Evolutionary conservation across 2,329 filamentous ascomycete species (phyloP).

Genomic region (Fonsecaea monophora): DNA sequence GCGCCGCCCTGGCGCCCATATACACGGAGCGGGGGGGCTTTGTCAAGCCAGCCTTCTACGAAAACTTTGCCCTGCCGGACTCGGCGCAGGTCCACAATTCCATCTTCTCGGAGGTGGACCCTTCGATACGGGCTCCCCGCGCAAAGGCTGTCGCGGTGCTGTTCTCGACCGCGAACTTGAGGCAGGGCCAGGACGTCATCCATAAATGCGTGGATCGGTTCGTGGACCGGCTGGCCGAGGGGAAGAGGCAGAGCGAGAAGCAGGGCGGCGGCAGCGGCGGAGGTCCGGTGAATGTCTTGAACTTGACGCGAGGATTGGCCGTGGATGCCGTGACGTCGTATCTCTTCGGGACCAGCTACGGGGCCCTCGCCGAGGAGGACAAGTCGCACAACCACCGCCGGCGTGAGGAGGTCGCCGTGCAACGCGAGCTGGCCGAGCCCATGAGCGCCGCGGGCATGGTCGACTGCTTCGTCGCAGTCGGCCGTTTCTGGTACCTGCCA

Average conservation of each 20-base stretch:
- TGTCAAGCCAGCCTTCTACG: slow-evolving; percentile 58
- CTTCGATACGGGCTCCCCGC: slow-evolving; percentile 50
- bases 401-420: slow-evolving; percentile 25
- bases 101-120: slow-evolving; percentile 55
- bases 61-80: slow-evolving; percentile 63
- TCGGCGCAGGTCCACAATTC: slow-evolving; percentile 53
- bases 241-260: slow-evolving; percentile 36
- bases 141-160: slow-evolving; percentile 59
- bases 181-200: slow-evolving; percentile 48
- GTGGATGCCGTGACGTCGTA: slow-evolving; percentile 63
- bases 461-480: slow-evolving; percentile 62
- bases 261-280: slow-evolving; percentile 25
- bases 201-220: slow-evolving; percentile 53
- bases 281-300: slow-evolving; percentile 57
- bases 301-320: slow-evolving; percentile 58
- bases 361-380: slow-evolving; percentile 51
- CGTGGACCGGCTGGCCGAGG: slow-evolving; percentile 51
- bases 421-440: slow-evolving; percentile 32
- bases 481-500: slow-evolving; percentile 62
- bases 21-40: slow-evolving; percentile 63
- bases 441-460: slow-evolving; percentile 58
- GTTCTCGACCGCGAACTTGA: slow-evolving; percentile 57
- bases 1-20: slow-evolving; percentile 56
- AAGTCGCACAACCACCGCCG: slow-evolving; percentile 9
- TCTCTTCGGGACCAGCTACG: slow-evolving; percentile 60